A percentile compares a stretch with the other conserved stretches of the same genome.
Conservation (phyloP, 192 early-diverging fungal species). For the Lunasporangiospora selenospora region DNA sequence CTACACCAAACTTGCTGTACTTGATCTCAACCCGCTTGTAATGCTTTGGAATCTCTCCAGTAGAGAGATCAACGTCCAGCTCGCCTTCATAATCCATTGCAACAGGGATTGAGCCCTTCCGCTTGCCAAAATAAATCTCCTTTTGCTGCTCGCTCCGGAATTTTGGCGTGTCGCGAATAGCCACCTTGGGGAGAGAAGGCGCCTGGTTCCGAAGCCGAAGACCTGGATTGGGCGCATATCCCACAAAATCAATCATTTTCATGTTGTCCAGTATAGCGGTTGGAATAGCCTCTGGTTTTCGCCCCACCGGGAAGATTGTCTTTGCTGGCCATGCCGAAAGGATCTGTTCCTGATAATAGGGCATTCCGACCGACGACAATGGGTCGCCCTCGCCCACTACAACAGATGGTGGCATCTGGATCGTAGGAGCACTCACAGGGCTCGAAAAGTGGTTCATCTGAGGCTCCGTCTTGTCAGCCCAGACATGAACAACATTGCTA, state of each 20-base stretch:
- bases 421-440: slow-evolving; percentile 59
- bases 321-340: slow-evolving; percentile 80
- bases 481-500: slow-evolving; percentile 78
- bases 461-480: slow-evolving; percentile 70
- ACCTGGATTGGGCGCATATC: slow-evolving; percentile 90
- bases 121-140: slow-evolving; percentile 64
- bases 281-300: slow-evolving; percentile 77
- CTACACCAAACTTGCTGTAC: slow-evolving; percentile 94
- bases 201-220: slow-evolving; percentile 80
- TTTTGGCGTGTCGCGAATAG: slow-evolving; percentile 67
- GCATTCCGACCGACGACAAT: slow-evolving; percentile 81
- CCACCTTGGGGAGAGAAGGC: slow-evolving; percentile 46
- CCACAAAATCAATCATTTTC: slow-evolving; percentile 93
- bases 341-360: slow-evolving; percentile 77
- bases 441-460: slow-evolving; percentile 71
- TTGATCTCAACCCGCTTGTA: slow-evolving; percentile 86
- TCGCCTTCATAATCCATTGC: slow-evolving; percentile 47
- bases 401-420: slow-evolving; percentile 51
- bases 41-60: slow-evolving; percentile 64
- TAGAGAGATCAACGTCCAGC: slow-evolving; percentile 46
- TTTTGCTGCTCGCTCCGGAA: slow-evolving; percentile 83
- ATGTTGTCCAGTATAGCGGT: slow-evolving; percentile 76
- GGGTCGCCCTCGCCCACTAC: slow-evolving; percentile 65
- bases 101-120: slow-evolving; percentile 29
- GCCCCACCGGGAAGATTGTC: slow-evolving; percentile 73